phyloP scores from a whole-genome alignment of 148 eudicot species.

The Persicaria tinctoria region DNA sequence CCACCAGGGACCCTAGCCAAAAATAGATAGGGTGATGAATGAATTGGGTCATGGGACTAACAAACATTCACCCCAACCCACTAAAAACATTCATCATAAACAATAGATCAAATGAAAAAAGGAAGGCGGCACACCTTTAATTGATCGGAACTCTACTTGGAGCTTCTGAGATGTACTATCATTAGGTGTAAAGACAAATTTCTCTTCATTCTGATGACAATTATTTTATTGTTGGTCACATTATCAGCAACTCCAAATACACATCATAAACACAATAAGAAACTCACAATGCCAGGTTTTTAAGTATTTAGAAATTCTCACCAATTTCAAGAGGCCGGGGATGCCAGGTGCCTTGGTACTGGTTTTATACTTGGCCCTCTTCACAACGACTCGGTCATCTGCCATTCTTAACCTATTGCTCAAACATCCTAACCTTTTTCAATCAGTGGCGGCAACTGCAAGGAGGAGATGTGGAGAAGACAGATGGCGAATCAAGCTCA shows the following conservation, averaged over 20 bases:
- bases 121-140: slow-evolving; percentile 41
- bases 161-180: slow-evolving; percentile 41
- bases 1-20: too few species aligned
- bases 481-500: not conserved
- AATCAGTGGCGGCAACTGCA: not conserved
- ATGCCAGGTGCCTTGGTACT: slow-evolving; percentile 46
- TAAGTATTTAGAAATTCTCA: slow-evolving; percentile 15
- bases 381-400: slow-evolving; percentile 34
- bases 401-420: slow-evolving; percentile 27
- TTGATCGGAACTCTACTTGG: slow-evolving; percentile 42
- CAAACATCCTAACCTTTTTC: not conserved
- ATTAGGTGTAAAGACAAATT: slow-evolving; percentile 49
- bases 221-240: not conserved
- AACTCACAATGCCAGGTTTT: not conserved
- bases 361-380: slow-evolving; percentile 53
- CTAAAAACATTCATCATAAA: slow-evolving; percentile 7
- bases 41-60: too few species aligned
- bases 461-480: not conserved
- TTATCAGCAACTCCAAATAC: not conserved
- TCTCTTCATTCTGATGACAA: slow-evolving; percentile 44
- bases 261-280: slow-evolving; percentile 9
- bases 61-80: not conserved
- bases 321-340: slow-evolving; percentile 52
- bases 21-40: too few species aligned
- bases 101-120: not conserved